Percentiles rank a stretch among this genome's conserved stretches.
Conservation (phyloP, 306 rosid species). For the Medicago truncatula region MtrunA17r5.0-ANR NC_053048.1:36112001-36112500, state of each 20-base stretch:
- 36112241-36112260: conserved; percentile 7
- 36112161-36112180: neutral
- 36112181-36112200: neutral
- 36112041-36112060: too few relatives aligned
- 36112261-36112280: neutral
- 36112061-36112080: too few relatives aligned
- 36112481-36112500: neutral
- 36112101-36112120: too few relatives aligned
- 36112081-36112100: too few relatives aligned
- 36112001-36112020: too few relatives aligned
- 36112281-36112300: conserved; percentile 20
- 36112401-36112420: conserved; percentile 27
- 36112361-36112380: conserved; percentile 30
- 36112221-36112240: conserved; percentile 2
- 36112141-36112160: too few relatives aligned
- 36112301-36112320: conserved; percentile 37
- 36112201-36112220: neutral
- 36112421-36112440: neutral
- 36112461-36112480: neutral
- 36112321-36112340: neutral
- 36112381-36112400: conserved; percentile 34
- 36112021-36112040: too few relatives aligned
- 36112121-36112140: too few relatives aligned
- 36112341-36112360: neutral
- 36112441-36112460: conserved; percentile 27